Conservation (phyloP, 768 basidiomycete genomes). For the Psilocybe cyanescens region DNA sequence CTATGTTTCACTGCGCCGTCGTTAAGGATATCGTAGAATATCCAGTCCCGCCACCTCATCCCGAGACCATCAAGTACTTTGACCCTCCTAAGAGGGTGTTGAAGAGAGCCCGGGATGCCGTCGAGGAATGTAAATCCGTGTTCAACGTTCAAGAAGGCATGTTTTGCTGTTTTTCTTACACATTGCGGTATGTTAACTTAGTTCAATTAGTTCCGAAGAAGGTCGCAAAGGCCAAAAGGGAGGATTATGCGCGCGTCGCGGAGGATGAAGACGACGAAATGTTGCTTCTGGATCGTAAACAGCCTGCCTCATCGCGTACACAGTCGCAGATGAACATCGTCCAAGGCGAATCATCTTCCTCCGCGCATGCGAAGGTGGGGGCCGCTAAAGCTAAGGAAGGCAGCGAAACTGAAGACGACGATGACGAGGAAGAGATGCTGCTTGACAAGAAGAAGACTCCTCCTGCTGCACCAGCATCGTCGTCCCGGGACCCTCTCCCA, state of each 20-base stretch:
- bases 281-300: conserved; percentile 59
- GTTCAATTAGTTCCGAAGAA: conserved; percentile 61
- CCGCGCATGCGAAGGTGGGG: conserved; percentile 29
- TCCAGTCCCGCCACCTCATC: conserved; percentile 86
- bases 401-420: conserved; percentile 60
- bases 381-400: conserved; percentile 36
- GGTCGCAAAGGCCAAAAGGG: conserved; percentile 57
- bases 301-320: conserved; percentile 14
- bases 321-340: conserved; percentile 20
- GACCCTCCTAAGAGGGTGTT: conserved; percentile 72
- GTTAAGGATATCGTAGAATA: conserved; percentile 72
- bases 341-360: conserved; percentile 17
- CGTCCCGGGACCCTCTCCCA: conserved; percentile 37
- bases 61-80: conserved; percentile 83
- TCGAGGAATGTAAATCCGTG: conserved; percentile 61
- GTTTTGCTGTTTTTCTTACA: not conserved
- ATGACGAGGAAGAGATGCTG: conserved; percentile 35
- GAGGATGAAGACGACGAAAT: conserved; percentile 68
- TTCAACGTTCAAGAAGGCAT: conserved; percentile 82
- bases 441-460: conserved; percentile 29
- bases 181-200: not conserved
- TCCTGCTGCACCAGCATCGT: conserved; percentile 12
- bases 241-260: conserved; percentile 61
- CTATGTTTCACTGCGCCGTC: conserved; percentile 86
- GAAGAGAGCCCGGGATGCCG: conserved; percentile 57